A percentile compares a stretch with the other conserved stretches of the same genome.
phyloP scores from a whole-genome alignment of 768 basidiomycete genomes.

The Rhizopogon sp. region DNA sequence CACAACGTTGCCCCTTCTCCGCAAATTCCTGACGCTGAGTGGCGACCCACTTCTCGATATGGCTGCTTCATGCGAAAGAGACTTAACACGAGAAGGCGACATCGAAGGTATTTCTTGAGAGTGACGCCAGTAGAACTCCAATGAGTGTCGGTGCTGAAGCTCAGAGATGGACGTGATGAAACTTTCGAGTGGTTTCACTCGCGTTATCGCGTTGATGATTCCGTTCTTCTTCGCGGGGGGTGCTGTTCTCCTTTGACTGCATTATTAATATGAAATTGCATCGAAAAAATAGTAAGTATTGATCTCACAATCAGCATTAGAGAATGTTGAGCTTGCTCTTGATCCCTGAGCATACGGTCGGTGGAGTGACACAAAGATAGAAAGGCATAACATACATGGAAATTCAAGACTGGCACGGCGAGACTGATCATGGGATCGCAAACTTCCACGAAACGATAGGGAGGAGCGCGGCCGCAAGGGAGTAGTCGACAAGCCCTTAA shows the following conservation, averaged over 20 bases:
- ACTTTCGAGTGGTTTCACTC: conserved; percentile 39
- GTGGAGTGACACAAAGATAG: conserved; percentile 1
- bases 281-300: conserved; percentile 7
- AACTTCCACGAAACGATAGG: conserved; percentile 8
- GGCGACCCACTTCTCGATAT: conserved; percentile 7
- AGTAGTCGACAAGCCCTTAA: conserved; percentile 1
- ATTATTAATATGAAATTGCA: conserved; percentile 3
- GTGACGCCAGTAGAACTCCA: conserved; percentile 19
- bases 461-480: conserved; percentile 11
- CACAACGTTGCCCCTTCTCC: conserved; percentile 31
- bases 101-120: conserved; percentile 5
- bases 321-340: conserved; percentile 20
- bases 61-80: conserved; percentile 12
- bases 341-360: conserved; percentile 21
- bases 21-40: conserved; percentile 7
- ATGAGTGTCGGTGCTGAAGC: conserved; percentile 20
- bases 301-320: conserved; percentile 20
- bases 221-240: conserved; percentile 24
- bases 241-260: conserved; percentile 25
- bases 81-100: conserved; percentile 18
- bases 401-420: conserved; percentile 11
- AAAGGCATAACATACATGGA: conserved; percentile 10
- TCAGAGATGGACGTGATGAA: conserved; percentile 21
- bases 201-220: conserved; percentile 40
- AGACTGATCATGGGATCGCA: conserved; percentile 2